phyloP scores from a whole-genome alignment of 257 asterid genomes.

The Agastache rugosa region DNA sequence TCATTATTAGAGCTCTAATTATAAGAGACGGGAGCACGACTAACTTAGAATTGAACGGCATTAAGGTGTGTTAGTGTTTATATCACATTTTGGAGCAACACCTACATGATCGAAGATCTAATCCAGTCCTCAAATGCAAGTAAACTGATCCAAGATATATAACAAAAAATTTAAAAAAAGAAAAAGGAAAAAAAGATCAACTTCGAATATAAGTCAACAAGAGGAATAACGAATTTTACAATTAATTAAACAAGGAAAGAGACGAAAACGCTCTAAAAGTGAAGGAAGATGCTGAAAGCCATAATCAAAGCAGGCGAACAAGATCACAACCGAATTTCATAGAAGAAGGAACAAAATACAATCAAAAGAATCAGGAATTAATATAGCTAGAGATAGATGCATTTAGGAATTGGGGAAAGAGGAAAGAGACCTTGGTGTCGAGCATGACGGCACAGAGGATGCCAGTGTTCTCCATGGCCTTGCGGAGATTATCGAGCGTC shows the following conservation, averaged over 20 bases:
- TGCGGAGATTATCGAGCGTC: conserved; percentile 63
- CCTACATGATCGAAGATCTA: conserved; percentile 1
- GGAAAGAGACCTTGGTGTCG: conserved; percentile 52
- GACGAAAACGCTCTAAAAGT: background rate
- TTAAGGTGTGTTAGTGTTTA: background rate
- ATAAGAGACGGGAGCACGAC: background rate
- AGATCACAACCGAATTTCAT: background rate
- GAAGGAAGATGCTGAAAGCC: background rate
- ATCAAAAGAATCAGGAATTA: background rate
- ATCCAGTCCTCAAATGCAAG: background rate
- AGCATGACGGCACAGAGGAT: conserved; percentile 74
- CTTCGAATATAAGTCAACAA: background rate
- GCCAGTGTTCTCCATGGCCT: conserved; percentile 66
- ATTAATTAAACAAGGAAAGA: background rate
- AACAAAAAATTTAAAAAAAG: background rate
- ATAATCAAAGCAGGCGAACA: background rate
- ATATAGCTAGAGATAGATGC: background rate
- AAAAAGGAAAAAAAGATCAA: background rate
- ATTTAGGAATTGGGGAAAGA: background rate
- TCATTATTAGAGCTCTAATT: no score
- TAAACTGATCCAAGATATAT: background rate
- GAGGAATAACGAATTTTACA: background rate
- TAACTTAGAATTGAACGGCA: background rate
- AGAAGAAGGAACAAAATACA: background rate
- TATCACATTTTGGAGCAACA: background rate